Evolutionary conservation across 768 basidiomycete genomes (phyloP), one percentile per base, ranked within the genome.

Genomic region (Kwoniella shandongensis): DNA sequence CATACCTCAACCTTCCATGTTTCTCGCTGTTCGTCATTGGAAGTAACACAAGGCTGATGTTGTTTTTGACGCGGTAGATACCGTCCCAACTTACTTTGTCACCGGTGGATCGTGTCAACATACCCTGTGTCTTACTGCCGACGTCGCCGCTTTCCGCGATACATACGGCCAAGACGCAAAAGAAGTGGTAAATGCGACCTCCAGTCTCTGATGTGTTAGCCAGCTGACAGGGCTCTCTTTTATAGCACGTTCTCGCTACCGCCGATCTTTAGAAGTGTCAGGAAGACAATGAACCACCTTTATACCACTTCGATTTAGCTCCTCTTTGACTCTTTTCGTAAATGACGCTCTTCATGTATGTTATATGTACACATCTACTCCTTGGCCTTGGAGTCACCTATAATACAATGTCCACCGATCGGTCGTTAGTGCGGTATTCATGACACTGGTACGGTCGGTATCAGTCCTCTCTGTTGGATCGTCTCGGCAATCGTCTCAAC

Each of bases 101-200:
- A 70, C 65, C 13, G 68, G 68, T 22, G 68, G 65, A 22, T 48
- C 61, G 6, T 70, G 68, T 41, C 46, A 53, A 7, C 65, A 70
- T 41, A 57, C 57, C 2, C 53, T 70, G 41, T 70, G 68, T 49
- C 36, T 70, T 10, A 59, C 65, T 1, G 65, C 60, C 1, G 68
- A 66, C 32, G 48, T 66, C 18, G 41, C 46, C 6, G 56, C 62
- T 17, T 64, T 70, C 57, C 50, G 57, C 25, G 26, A 44, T 20
- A 40, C 44, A 1, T 58, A 57, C 48, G 68, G 68, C 2, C 56
- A 44, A 15, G 62, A 59, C 17, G 59, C 60, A 1, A 36, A 54
- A 22, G 64, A 66, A 23, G 42, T 66, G 7, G 65, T 69, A 23
- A 65, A 63, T 62, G 15, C 32, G 32, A 32, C 32, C 40, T 23